A percentile compares a stretch with the other conserved stretches of the same genome.
phyloP scores from a whole-genome alignment of 495 filamentous ascomycete genomes.

The Lophiotrema nucula region DNA sequence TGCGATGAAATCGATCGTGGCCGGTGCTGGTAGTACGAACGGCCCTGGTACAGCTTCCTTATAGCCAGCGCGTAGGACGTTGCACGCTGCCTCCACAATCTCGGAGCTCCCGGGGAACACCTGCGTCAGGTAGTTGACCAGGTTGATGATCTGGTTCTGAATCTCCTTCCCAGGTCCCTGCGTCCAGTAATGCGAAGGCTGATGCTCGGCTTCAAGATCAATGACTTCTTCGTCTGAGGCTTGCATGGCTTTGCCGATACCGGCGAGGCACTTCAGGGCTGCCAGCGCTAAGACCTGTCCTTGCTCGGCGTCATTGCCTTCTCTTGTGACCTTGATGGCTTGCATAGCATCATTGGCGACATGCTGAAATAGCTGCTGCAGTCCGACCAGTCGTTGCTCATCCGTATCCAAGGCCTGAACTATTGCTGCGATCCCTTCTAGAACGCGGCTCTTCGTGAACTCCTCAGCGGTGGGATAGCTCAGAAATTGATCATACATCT shows the following conservation, averaged over 20 bases:
- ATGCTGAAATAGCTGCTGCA: slow-evolving; percentile 64
- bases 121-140: slow-evolving; percentile 57
- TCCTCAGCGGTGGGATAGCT: slow-evolving; percentile 60
- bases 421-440: slow-evolving; percentile 81
- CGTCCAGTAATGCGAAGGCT: slow-evolving; percentile 59
- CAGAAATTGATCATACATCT: slow-evolving; percentile 68
- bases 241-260: slow-evolving; percentile 78
- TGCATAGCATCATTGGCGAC: slow-evolving; percentile 56
- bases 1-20: slow-evolving; percentile 70
- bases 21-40: slow-evolving; percentile 70
- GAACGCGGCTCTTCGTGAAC: slow-evolving; percentile 72
- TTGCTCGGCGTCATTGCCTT: slow-evolving; percentile 42
- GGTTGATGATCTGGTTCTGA: slow-evolving; percentile 59
- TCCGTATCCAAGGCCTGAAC: slow-evolving; percentile 73
- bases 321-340: slow-evolving; percentile 35
- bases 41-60: slow-evolving; percentile 73
- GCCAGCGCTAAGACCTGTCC: slow-evolving; percentile 58
- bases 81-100: slow-evolving; percentile 73
- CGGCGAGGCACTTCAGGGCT: slow-evolving; percentile 69
- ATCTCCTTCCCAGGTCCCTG: slow-evolving; percentile 51
- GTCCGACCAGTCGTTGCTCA: slow-evolving; percentile 56
- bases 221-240: slow-evolving; percentile 66
- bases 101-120: slow-evolving; percentile 49
- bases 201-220: slow-evolving; percentile 53
- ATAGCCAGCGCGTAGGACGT: slow-evolving; percentile 74